Base-by-base conservation (phyloP, 345 rosid genomes). In the Microthlaspi erraticum region DNA sequence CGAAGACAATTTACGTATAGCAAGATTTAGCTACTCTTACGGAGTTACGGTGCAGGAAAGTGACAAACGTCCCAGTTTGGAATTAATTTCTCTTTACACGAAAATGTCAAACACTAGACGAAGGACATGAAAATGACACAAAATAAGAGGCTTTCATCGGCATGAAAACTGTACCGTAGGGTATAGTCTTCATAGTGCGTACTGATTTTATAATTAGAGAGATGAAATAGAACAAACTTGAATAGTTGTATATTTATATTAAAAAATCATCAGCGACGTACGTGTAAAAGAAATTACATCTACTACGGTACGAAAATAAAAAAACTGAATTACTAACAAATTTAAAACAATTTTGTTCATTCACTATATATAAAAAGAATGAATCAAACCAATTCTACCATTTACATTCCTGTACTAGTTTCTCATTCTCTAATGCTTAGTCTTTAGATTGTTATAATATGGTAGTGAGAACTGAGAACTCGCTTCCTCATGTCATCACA, bases 71-170 rank as follows among this genome's bases (percentile, higher is more conserved):
- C 26, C 7, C 16, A 18, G 18, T 38, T 36, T 23, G 17, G n/a
- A 58, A 48, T 44, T 37, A 60, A 69, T 26, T 20, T 68, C 17
- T 36, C 11, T 11, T 46, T 36, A 45, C 34, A 56, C 26, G 43
- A 56, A 68, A 45, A 45, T 45, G 65, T 36, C 36, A 45, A 68
- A 20, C 14, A 20, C 26, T 65, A 51, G 63, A 33, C 46, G 6
- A 34, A 17, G 34, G 56, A 45, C 55, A n/a, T 19, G 60, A 44
- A 44, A 55, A 13, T 32, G 55, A 67, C 26, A 23, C 2, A 23
- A 23, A 23, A 23, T 23, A 23, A 23, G 26, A 23, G 26, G 3
- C 26, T 3, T 23, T 23, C 26, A 2, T 3, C 26, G 26, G 26
- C 26, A 23, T 23, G 26, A 23, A 23, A 23, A 23, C 26, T 23